Evolutionary conservation across 1,284 basidiomycete genomes (phyloP).

Genomic region (Moesziomyces sp.): DNA sequence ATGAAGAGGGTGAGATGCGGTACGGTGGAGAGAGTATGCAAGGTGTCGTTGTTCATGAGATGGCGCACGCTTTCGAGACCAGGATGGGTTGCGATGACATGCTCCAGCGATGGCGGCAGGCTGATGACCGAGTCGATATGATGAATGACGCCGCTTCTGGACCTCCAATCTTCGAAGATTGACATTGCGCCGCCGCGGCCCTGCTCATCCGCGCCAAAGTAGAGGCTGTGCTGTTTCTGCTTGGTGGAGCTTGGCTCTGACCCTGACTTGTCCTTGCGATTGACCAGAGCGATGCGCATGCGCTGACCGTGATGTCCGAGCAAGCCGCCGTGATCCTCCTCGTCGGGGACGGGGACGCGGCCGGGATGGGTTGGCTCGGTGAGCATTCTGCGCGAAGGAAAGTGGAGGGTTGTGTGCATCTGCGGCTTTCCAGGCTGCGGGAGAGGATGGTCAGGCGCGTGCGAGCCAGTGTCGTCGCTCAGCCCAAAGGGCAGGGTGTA

Average conservation of each 20-base stretch:
- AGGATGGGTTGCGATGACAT: conserved; percentile 54
- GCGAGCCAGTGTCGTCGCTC: conserved; percentile 71
- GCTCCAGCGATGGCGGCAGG: conserved; percentile 77
- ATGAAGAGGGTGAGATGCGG: conserved; percentile 88
- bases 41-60: conserved; percentile 63
- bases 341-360: conserved; percentile 59
- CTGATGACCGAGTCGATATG: conserved; percentile 81
- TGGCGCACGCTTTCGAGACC: conserved; percentile 60
- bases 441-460: conserved; percentile 76
- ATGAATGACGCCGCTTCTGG: conserved; percentile 78
- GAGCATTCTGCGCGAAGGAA: conserved; percentile 84
- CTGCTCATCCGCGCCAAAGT: conserved; percentile 77
- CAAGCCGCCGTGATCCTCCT: conserved; percentile 72
- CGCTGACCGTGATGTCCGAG: conserved; percentile 85
- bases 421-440: conserved; percentile 65
- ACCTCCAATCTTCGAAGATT: conserved; percentile 69
- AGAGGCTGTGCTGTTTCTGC: conserved; percentile 11
- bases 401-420: conserved; percentile 63
- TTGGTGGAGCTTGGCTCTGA: not conserved
- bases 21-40: conserved; percentile 51
- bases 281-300: conserved; percentile 72
- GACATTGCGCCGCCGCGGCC: conserved; percentile 74
- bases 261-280: conserved; percentile 41
- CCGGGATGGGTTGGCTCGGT: conserved; percentile 71
- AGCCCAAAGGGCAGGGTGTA: conserved; percentile 73